A percentile compares a stretch with the other conserved stretches of the same genome.
Evolutionary conservation across 2,329 filamentous ascomycete species (phyloP).

Genomic region (Alternaria alternata): DNA sequence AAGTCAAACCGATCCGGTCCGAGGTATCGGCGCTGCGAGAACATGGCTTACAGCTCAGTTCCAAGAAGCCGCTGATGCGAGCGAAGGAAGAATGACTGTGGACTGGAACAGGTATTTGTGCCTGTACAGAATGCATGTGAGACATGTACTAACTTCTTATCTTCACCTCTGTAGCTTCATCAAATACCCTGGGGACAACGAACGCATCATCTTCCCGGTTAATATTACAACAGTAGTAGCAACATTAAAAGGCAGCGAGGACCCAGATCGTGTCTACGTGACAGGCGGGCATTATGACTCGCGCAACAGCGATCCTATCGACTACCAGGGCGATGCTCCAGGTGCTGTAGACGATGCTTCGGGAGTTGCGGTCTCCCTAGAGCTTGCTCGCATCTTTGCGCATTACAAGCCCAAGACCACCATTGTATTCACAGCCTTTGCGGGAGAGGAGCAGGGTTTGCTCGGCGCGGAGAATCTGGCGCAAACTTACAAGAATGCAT

Average conservation of each 20-base stretch:
- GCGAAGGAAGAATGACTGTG: constrained; percentile 59
- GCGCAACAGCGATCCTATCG: constrained; percentile 56
- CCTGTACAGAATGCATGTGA: background rate
- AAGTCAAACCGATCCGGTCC: constrained; percentile 56
- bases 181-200: constrained; percentile 49
- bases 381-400: constrained; percentile 62
- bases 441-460: constrained; percentile 64
- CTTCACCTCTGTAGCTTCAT: constrained; percentile 51
- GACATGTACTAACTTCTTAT: background rate
- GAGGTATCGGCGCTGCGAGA: constrained; percentile 63
- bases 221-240: constrained; percentile 59
- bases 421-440: constrained; percentile 63
- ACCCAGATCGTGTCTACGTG: constrained; percentile 60
- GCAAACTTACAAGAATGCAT: constrained; percentile 58
- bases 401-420: constrained; percentile 57
- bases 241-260: constrained; percentile 57
- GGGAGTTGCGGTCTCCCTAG: constrained; percentile 54
- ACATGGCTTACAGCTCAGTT: constrained; percentile 62
- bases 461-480: constrained; percentile 60
- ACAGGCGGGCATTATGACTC: constrained; percentile 64
- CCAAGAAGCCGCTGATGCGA: constrained; percentile 54
- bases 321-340: constrained; percentile 61
- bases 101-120: constrained; percentile 46
- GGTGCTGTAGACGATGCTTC: constrained; percentile 63
- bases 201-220: constrained; percentile 56